These are phyloP conservation scores for Larix kaempferi DNA, from an alignment of 75 land plant genomes.

Conservation along the genomic window DNA sequence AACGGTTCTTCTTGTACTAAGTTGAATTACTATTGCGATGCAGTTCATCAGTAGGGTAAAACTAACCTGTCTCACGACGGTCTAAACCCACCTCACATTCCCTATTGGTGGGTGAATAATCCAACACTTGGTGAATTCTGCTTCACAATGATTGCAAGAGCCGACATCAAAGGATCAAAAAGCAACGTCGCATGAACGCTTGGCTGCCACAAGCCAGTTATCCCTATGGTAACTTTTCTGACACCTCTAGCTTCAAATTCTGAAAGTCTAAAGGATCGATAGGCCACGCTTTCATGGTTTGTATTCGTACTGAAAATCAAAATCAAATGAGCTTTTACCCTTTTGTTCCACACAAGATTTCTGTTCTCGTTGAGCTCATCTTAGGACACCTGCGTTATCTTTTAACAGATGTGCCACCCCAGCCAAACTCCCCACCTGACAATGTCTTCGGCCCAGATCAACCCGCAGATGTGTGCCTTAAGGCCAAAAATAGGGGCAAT, in stretches of 20 bases:
- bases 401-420: conserved; percentile 40
- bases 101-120: conserved; percentile 29
- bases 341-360: conserved; percentile 11
- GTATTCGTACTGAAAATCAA: conserved; percentile 39
- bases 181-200: conserved; percentile 15
- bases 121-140: conserved; percentile 37
- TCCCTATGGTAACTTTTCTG: conserved; percentile 54
- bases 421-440: conserved; percentile 43
- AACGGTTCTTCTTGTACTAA: neutral
- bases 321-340: conserved; percentile 35
- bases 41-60: conserved; percentile 3
- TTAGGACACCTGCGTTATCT: conserved; percentile 54
- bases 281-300: conserved; percentile 52
- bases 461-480: conserved; percentile 11
- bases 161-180: conserved; percentile 27
- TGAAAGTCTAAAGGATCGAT: conserved; percentile 50
- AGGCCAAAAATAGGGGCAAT: conserved; percentile 29
- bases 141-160: conserved; percentile 3
- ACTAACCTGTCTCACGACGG: conserved; percentile 3
- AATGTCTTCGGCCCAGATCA: conserved; percentile 29
- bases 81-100: neutral
- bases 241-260: conserved; percentile 48
- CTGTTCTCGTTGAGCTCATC: conserved; percentile 51
- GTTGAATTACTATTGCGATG: conserved; percentile 4
- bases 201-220: conserved; percentile 37